Percentiles rank a stretch among this genome's conserved stretches.
phyloP scores from a whole-genome alignment of 108 stramenopile genomes.

The Nannochloropsis gaditana region DNA sequence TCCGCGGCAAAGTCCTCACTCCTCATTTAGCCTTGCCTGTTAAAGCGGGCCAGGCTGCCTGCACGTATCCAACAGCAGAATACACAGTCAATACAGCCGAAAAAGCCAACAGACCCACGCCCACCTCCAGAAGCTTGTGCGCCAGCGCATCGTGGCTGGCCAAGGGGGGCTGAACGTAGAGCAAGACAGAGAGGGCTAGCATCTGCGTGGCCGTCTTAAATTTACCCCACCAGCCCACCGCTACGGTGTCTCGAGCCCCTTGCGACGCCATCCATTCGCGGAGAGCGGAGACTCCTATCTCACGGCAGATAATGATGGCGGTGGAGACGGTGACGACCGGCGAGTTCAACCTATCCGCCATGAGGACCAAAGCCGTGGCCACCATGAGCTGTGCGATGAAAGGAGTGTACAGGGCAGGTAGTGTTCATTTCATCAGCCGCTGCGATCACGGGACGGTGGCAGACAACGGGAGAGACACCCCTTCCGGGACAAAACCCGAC shows the following conservation, averaged over 20 bases:
- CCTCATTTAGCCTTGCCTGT: conserved; percentile 26
- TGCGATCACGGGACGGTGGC: no score
- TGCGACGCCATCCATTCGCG: conserved; percentile 89
- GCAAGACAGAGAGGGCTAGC: conserved; percentile 39
- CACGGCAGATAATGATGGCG: conserved; percentile 74
- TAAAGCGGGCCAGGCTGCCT: conserved; percentile 47
- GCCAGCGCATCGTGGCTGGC: background rate
- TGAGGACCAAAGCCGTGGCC: conserved; percentile 69
- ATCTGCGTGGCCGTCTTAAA: conserved; percentile 48
- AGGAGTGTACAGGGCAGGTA: background rate
- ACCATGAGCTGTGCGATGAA: conserved; percentile 67
- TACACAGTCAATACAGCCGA: conserved; percentile 41
- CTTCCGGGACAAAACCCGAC: background rate
- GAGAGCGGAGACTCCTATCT: conserved; percentile 77
- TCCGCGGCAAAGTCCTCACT: no score
- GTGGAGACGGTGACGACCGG: conserved; percentile 65
- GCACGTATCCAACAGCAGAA: conserved; percentile 35
- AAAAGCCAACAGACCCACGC: conserved; percentile 34
- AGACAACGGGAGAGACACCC: no score
- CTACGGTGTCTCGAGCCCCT: conserved; percentile 69
- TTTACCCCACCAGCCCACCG: conserved; percentile 61
- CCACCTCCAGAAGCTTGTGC: conserved; percentile 18
- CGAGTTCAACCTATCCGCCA: conserved; percentile 66
- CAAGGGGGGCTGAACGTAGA: conserved; percentile 36
- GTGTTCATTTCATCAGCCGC: background rate